phyloP scores from a whole-genome alignment of 257 asterid species.

The Solanum chiquidenum region DNA sequence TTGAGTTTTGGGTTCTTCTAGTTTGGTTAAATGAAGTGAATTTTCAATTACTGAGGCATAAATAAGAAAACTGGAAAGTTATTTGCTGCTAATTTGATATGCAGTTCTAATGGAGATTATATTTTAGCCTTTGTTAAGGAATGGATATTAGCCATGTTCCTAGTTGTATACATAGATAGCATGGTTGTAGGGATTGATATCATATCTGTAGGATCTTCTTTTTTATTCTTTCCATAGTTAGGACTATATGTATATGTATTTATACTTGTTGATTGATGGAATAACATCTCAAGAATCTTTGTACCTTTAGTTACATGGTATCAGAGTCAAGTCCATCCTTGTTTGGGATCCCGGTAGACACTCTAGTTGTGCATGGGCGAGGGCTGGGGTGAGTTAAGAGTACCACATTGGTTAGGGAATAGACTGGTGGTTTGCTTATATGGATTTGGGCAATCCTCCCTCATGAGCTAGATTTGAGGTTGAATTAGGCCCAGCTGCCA shows the following conservation, averaged over 20 bases:
- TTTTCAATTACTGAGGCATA: not conserved
- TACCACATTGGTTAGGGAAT: not conserved
- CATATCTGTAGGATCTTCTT: not conserved
- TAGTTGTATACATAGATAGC: not conserved
- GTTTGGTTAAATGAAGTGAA: not conserved
- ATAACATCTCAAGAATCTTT: not conserved
- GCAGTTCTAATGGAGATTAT: not conserved
- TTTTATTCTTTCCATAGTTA: not conserved
- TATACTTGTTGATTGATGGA: not conserved
- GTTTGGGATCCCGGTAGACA: not conserved
- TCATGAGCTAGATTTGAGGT: not conserved
- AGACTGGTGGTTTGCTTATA: not conserved
- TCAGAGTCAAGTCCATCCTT: not conserved
- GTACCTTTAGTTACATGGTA: not conserved
- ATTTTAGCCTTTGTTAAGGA: not conserved
- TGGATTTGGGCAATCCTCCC: not conserved
- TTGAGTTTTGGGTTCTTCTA: not conserved
- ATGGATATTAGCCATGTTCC: not conserved
- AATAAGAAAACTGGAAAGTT: not conserved
- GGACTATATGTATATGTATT: not conserved
- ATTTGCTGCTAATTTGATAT: not conserved
- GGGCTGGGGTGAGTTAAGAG: not conserved
- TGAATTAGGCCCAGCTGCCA: not conserved
- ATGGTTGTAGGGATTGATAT: not conserved
- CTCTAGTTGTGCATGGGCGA: not conserved